Evolutionary conservation across 108 stramenopile species (phyloP), one percentile per base, ranked within the genome.

Genomic region (Aurantiochytrium sp.): DNA sequence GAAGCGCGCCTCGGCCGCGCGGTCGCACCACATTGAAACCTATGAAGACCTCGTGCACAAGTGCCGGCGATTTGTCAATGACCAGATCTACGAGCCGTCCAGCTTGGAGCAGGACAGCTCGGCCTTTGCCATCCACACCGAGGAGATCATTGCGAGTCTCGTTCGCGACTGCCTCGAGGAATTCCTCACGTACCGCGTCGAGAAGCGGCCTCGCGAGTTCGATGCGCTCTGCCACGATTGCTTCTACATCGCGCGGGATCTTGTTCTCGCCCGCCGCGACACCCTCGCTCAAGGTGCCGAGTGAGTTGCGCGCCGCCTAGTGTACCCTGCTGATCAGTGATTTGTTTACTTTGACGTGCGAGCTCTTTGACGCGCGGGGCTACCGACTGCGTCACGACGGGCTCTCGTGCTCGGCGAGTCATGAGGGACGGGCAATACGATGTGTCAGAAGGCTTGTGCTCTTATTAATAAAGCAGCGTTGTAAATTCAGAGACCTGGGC

Each of bases 221-320:
- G 73, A 81, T 1, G 39, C 73, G 30, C 73, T 81, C 2, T 81
- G 45, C 73, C 73, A 81, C 45, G 73, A 81, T n/a, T 81, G 73
- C 73, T 81, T 81, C 2, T 48, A 81, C 73, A 48, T 81, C 32
- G 45, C 42, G 21, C 73, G 73, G 12, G 73, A 81, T 6, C 39
- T 81, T 42, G 73, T 48, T 41, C 73, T 81, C 45, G 42, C 21
- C 12, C 39, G 73, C 39, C 50, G 50, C 50, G 50, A 8, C 50
- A 8, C 17, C 50, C 50, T 52, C 17, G 50, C n/a, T n/a, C n/a
- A n/a, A n/a, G n/a, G n/a, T n/a, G n/a, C n/a, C n/a, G n/a, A n/a
- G n/a, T n/a, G n/a, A n/a, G n/a, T n/a, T n/a, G n/a, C n/a, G n/a
- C n/a, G n/a, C n/a, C n/a, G n/a, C n/a, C n/a, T n/a, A n/a, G n/a